Percentiles rank a stretch among this genome's conserved stretches.
Evolutionary conservation across 2,329 filamentous ascomycete genomes (phyloP).

Genomic region (Ceratocystis smalleyi): DNA sequence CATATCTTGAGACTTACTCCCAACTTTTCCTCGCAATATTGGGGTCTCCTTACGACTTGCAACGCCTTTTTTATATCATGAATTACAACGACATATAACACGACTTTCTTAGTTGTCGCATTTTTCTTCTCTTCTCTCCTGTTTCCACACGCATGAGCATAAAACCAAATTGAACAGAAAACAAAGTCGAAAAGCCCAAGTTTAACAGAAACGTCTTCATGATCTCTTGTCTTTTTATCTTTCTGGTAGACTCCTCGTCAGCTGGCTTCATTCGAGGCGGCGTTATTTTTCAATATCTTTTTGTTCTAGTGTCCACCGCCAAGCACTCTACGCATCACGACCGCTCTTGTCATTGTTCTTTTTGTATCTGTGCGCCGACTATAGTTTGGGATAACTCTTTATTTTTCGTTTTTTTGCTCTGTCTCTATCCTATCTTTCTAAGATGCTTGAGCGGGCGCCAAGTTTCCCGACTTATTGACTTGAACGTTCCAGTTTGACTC

Average conservation of each 20-base stretch:
- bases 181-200: background rate
- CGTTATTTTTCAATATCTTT: background rate
- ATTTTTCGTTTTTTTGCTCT: background rate
- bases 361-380: background rate
- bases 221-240: background rate
- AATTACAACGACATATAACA: background rate
- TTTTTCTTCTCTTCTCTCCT: background rate
- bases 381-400: background rate
- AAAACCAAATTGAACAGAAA: conserved; percentile 13
- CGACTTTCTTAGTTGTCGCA: background rate
- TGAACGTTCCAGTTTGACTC: too few species aligned
- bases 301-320: background rate
- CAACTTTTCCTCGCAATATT: background rate
- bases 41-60: conserved; percentile 2
- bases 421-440: background rate
- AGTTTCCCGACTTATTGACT: too few species aligned
- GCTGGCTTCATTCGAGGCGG: background rate
- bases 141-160: background rate
- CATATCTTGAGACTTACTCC: too few species aligned
- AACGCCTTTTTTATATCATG: conserved; percentile 2
- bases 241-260: background rate
- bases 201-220: conserved; percentile 6
- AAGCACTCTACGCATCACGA: background rate
- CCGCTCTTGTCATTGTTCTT: background rate
- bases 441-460: too few species aligned